Percentiles rank a stretch among this genome's conserved stretches.
These are phyloP conservation scores for Aureobasidium sp. DNA, from an alignment of 2,329 filamentous ascomycete species.

Conservation along the genomic window DNA sequence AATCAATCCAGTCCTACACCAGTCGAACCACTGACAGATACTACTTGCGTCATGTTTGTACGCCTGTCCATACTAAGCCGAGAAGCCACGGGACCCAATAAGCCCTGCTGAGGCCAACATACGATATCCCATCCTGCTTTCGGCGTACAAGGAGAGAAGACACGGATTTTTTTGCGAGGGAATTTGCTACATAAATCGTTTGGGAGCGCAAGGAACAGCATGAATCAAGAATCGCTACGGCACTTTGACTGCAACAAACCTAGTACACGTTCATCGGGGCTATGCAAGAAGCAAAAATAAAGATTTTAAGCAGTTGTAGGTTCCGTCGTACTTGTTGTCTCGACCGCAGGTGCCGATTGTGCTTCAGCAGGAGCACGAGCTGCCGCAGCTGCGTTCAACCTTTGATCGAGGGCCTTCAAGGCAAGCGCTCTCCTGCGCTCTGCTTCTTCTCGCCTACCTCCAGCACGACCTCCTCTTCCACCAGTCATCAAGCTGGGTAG, in stretches of 20 bases:
- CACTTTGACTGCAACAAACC: neutral
- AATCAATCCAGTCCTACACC: neutral
- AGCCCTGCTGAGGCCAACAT: neutral
- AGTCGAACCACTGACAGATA: neutral
- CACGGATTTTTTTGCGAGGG: neutral
- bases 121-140: neutral
- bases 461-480: conserved; percentile 36
- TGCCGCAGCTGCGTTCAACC: conserved; percentile 67
- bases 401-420: conserved; percentile 83
- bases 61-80: neutral
- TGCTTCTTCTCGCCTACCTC: conserved; percentile 76
- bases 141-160: conserved; percentile 6
- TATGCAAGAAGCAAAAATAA: too few species aligned
- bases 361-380: conserved; percentile 11
- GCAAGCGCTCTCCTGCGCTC: conserved; percentile 84
- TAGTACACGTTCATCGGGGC: neutral
- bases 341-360: neutral
- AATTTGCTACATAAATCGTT: neutral
- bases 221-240: neutral
- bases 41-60: neutral
- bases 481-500: conserved; percentile 52
- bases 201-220: neutral
- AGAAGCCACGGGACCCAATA: neutral
- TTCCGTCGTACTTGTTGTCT: neutral
- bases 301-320: neutral